phyloP scores from a whole-genome alignment of 176 grass and related monocot genomes.

The Calamus simplicifolius region DNA sequence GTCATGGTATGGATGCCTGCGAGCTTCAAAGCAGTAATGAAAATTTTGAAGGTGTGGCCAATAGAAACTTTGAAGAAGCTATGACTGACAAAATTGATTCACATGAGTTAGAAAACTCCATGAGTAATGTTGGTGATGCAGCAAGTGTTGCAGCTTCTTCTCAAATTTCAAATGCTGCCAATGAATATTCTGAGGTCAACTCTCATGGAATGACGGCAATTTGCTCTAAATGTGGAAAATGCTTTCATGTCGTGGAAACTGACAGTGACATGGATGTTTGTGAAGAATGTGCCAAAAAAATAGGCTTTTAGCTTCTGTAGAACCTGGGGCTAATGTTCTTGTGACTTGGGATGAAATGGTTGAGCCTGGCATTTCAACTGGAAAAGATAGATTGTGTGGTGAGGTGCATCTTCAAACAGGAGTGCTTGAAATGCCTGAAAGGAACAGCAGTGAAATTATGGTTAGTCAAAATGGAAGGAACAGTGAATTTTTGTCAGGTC shows the following conservation, averaged over 20 bases:
- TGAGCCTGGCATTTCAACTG: conserved; percentile 16
- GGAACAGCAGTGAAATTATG: conserved; percentile 15
- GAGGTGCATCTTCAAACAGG: conserved; percentile 1
- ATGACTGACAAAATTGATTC: conserved; percentile 3
- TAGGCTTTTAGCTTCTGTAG: conserved; percentile 2
- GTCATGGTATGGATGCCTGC: neutral
- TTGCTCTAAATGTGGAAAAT: conserved; percentile 50
- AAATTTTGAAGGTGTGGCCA: neutral
- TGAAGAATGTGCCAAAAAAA: conserved; percentile 36
- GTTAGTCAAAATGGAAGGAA: conserved; percentile 26
- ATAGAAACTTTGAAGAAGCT: neutral
- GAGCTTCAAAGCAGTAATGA: conserved; percentile 11
- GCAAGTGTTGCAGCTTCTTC: conserved; percentile 19
- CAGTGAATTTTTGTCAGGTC: conserved; percentile 7
- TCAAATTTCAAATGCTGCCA: conserved; percentile 15
- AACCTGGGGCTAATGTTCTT: conserved; percentile 15
- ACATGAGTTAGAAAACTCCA: conserved; percentile 17
- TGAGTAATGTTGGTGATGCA: conserved; percentile 10
- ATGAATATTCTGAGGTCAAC: conserved; percentile 15
- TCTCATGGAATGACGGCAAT: conserved; percentile 16
- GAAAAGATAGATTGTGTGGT: conserved; percentile 2
- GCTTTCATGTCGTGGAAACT: conserved; percentile 25
- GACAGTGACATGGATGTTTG: conserved; percentile 34
- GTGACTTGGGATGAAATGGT: conserved; percentile 8
- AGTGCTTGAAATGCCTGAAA: conserved; percentile 7